phyloP scores from a whole-genome alignment of 306 rosid species.

The Sophora flavescens region DNA sequence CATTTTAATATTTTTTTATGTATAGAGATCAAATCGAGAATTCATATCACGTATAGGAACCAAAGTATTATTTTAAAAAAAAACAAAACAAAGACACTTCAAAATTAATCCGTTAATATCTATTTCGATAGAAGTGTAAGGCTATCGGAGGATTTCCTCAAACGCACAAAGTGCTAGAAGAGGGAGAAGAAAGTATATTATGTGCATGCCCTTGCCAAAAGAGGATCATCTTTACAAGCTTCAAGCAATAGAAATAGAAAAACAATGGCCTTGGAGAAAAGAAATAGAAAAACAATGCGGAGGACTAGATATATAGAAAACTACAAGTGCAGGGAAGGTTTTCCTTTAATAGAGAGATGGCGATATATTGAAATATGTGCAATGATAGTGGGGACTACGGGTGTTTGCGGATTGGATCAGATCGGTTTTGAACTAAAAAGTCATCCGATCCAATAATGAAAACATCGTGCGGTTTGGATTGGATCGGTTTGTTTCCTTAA shows the following conservation, averaged over 20 bases:
- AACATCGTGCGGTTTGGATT: no score
- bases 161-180: slow-evolving; percentile 6
- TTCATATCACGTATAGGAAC: no score
- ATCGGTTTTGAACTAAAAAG: no score
- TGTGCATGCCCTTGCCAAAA: slow-evolving; percentile 19
- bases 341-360: not conserved
- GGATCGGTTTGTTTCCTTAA: no score
- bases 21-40: no score
- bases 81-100: not conserved
- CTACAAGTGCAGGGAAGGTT: not conserved
- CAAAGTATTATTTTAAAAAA: no score
- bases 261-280: not conserved
- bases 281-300: not conserved
- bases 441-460: no score
- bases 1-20: no score
- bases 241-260: slow-evolving; percentile 1
- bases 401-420: no score
- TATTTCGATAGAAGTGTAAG: slow-evolving; percentile 14
- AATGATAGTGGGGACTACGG: no score
- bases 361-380: not conserved
- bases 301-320: not conserved
- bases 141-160: not conserved
- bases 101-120: slow-evolving; percentile 1
- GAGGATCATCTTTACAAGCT: not conserved
- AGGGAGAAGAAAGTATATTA: not conserved